Conservation (phyloP, 257 asterid species). For the Sherardia arvensis region DNA sequence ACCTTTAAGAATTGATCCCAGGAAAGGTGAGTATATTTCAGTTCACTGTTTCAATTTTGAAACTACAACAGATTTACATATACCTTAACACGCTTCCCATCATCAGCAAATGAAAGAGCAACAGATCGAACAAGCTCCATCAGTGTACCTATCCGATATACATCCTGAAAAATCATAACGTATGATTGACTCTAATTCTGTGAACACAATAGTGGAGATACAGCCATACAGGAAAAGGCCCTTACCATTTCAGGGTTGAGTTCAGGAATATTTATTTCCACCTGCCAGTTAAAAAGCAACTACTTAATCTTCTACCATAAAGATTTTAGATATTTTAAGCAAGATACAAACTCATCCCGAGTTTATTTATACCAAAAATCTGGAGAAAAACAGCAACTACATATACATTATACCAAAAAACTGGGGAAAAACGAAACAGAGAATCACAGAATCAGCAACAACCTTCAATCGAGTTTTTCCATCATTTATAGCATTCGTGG, state of each 20-base stretch:
- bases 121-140: constrained; percentile 83
- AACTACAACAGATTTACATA: constrained; percentile 2
- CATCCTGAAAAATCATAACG: constrained; percentile 70
- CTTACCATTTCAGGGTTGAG: constrained; percentile 94
- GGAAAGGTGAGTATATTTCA: constrained; percentile 10
- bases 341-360: not conserved
- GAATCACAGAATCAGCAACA: constrained; percentile 3
- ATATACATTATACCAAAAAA: not conserved
- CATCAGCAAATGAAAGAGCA: constrained; percentile 93
- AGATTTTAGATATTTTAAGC: not conserved
- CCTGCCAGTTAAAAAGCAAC: constrained; percentile 34
- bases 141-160: constrained; percentile 96
- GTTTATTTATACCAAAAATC: not conserved
- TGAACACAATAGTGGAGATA: constrained; percentile 12
- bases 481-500: constrained; percentile 62
- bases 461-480: constrained; percentile 93
- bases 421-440: not conserved
- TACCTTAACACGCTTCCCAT: constrained; percentile 92
- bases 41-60: not conserved
- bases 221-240: not conserved
- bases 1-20: constrained; percentile 37
- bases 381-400: not conserved
- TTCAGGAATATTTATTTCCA: constrained; percentile 90
- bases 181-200: constrained; percentile 28
- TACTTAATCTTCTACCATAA: not conserved